Evolutionary conservation across 257 asterid genomes (phyloP).

Genomic region (Parsonsia alboflavescens): DNA sequence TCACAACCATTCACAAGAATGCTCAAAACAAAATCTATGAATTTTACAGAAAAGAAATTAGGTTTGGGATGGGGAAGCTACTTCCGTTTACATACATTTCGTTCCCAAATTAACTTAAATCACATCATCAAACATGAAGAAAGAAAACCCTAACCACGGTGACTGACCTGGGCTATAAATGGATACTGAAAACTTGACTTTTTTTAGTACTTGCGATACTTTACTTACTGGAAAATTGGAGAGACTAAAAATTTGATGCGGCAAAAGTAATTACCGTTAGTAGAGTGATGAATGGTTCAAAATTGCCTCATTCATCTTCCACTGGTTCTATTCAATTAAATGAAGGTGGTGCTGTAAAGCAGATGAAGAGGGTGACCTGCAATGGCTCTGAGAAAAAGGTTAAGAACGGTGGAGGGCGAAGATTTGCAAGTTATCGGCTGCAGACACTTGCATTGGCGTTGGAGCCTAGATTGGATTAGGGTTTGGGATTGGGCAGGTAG

Average conservation of each 20-base stretch:
- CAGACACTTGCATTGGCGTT: neutral
- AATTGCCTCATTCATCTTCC: neutral
- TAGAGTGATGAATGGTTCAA: neutral
- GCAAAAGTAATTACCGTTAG: neutral
- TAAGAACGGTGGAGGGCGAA: neutral
- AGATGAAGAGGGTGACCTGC: neutral
- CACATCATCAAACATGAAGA: neutral
- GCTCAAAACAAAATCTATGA: neutral
- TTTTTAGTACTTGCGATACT: neutral
- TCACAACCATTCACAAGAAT: too few species aligned
- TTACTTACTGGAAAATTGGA: neutral
- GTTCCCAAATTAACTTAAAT: neutral
- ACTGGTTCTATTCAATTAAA: neutral
- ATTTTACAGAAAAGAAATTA: neutral
- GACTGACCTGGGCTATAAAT: neutral
- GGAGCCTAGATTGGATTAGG: slow-evolving; percentile 1
- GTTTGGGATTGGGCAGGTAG: too few species aligned
- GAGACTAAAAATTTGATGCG: neutral
- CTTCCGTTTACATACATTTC: neutral
- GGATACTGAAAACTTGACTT: neutral
- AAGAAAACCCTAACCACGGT: neutral
- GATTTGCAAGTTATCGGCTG: neutral
- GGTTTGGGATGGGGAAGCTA: neutral
- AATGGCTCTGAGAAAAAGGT: neutral
- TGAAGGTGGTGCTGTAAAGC: neutral